phyloP scores from a whole-genome alignment of 2,329 filamentous ascomycete species.

The Ceratocystis huliohia region DNA sequence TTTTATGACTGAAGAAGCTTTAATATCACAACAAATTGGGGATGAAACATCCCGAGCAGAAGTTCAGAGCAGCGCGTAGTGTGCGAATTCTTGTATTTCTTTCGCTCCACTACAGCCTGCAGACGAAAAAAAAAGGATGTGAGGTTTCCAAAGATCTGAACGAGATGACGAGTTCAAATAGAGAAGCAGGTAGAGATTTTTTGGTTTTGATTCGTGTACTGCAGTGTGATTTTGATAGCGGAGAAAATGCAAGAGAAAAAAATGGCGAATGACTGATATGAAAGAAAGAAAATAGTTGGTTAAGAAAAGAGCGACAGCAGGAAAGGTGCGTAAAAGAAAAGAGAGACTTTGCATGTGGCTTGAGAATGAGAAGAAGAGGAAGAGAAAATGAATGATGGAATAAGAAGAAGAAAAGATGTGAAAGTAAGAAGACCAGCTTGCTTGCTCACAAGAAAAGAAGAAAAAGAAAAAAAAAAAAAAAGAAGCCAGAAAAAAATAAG shows the following conservation, averaged over 20 bases:
- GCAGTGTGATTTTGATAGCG: neutral
- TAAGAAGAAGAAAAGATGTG: neutral
- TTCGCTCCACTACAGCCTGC: neutral
- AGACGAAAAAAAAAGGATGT: neutral
- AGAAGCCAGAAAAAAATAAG: neutral
- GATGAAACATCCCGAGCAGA: neutral
- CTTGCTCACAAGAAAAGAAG: neutral
- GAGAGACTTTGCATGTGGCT: neutral
- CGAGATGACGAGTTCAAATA: neutral
- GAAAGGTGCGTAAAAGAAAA: neutral
- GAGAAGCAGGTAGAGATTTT: neutral
- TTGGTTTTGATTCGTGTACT: no score
- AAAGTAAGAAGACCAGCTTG: constrained; percentile 10
- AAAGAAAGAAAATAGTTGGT: neutral
- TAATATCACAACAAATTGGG: constrained; percentile 5
- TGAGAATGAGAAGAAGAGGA: neutral
- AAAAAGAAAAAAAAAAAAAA: neutral
- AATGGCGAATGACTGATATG: neutral
- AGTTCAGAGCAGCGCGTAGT: neutral
- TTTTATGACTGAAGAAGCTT: neutral
- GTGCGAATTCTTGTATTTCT: neutral
- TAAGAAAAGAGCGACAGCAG: neutral
- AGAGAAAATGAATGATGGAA: neutral
- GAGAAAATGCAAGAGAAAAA: neutral
- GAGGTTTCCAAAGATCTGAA: neutral